phyloP scores from a whole-genome alignment of 2,329 filamentous ascomycete genomes.

The Neofusicoccum umdonicola region DNA sequence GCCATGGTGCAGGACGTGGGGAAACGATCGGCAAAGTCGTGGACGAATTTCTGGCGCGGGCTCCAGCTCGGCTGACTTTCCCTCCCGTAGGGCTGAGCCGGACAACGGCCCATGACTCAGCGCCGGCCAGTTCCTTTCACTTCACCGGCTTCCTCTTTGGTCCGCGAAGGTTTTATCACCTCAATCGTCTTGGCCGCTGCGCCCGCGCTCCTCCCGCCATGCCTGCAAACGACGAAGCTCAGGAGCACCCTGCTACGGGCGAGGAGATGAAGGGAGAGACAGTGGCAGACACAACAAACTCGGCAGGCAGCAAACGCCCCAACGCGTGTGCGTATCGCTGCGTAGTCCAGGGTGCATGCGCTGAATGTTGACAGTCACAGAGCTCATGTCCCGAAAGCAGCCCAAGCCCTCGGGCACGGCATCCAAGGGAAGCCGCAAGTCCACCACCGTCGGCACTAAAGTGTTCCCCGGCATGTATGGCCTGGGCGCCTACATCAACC shows the following conservation, averaged over 20 bases:
- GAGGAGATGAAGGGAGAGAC: constrained; percentile 25
- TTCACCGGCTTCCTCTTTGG: background rate
- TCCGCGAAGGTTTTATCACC: too few relatives aligned
- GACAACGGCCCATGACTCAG: background rate
- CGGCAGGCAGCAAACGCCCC: constrained; percentile 25
- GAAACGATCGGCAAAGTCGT: constrained; percentile 6
- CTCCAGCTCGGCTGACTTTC: constrained; percentile 10
- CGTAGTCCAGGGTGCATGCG: background rate
- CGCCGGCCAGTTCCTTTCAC: background rate
- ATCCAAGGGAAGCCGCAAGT: background rate
- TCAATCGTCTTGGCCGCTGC: too few relatives aligned
- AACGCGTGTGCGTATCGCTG: constrained; percentile 37
- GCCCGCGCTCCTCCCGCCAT: background rate
- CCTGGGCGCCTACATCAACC: constrained; percentile 64
- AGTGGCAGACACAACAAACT: constrained; percentile 14
- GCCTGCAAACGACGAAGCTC: constrained; percentile 8
- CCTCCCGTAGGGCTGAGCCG: constrained; percentile 11
- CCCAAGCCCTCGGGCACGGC: constrained; percentile 26
- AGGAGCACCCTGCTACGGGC: constrained; percentile 25
- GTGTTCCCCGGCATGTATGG: constrained; percentile 56
- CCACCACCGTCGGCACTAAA: constrained; percentile 23
- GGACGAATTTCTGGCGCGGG: constrained; percentile 11
- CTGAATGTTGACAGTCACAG: constrained; percentile 39
- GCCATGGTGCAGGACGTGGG: constrained; percentile 10
- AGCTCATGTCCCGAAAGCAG: constrained; percentile 46